A percentile compares a stretch with the other conserved stretches of the same genome.
These are phyloP conservation scores for Ensete ventricosum DNA, from an alignment of 176 grass and related monocot species.

Conservation along the genomic window DNA sequence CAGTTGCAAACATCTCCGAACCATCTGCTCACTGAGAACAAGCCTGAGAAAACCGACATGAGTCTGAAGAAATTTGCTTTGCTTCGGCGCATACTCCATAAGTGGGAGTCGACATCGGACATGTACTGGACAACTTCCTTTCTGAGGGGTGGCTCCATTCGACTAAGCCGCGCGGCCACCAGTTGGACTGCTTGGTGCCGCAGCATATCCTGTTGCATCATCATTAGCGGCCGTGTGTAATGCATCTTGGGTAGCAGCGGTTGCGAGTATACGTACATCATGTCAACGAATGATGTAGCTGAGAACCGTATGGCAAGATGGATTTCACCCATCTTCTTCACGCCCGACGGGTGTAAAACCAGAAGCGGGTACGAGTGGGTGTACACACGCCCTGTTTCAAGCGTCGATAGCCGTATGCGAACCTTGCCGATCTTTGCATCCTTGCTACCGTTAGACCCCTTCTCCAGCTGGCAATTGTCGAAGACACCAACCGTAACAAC, in stretches of 20 bases:
- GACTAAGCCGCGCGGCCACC: not conserved
- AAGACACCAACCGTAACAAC: constrained; percentile 30
- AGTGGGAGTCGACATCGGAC: constrained; percentile 11
- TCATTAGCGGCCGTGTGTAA: constrained; percentile 9
- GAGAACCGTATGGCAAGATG: constrained; percentile 26
- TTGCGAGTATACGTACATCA: constrained; percentile 6
- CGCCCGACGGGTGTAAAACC: not conserved
- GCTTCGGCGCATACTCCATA: constrained; percentile 25
- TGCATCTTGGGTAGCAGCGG: constrained; percentile 28
- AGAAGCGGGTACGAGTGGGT: constrained; percentile 31
- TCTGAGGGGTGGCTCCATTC: constrained; percentile 20
- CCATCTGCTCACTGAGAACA: constrained; percentile 4
- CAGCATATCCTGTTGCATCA: not conserved
- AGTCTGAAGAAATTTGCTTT: constrained; percentile 25
- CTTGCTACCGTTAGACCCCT: not conserved
- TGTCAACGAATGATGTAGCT: constrained; percentile 1
- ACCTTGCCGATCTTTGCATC: constrained; percentile 30
- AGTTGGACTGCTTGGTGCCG: constrained; percentile 12
- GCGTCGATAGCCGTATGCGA: constrained; percentile 20
- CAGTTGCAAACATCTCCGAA: constrained; percentile 5
- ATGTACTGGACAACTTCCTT: constrained; percentile 33
- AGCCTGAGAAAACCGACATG: constrained; percentile 11
- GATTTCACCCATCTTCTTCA: constrained; percentile 35
- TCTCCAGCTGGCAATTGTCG: constrained; percentile 17
- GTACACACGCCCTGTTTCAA: constrained; percentile 26